A percentile compares a stretch with the other conserved stretches of the same genome.
These are phyloP conservation scores for Aschersonia sp. DNA, from an alignment of 2,329 filamentous ascomycete species.

Conservation along the genomic window DNA sequence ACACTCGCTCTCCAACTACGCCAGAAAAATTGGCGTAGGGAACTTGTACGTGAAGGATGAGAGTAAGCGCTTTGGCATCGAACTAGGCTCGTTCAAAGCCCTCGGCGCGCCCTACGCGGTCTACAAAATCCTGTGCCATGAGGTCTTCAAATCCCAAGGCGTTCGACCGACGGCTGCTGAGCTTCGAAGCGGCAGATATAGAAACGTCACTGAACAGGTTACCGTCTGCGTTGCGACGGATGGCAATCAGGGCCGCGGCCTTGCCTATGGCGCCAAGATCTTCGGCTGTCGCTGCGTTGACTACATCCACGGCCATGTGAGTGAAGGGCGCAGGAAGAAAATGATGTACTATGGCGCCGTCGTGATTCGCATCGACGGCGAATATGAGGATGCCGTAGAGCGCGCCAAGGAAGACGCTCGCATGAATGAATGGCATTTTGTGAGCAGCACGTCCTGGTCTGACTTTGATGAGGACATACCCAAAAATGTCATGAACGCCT, in stretches of 20 bases:
- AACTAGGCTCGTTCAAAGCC: slow-evolving; percentile 6
- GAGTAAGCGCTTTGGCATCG: slow-evolving; percentile 5
- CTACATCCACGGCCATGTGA: slow-evolving; percentile 7
- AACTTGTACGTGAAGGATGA: slow-evolving; percentile 6
- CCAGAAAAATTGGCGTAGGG: slow-evolving; percentile 3
- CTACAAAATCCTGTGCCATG: slow-evolving; percentile 4
- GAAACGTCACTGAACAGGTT: slow-evolving; percentile 2
- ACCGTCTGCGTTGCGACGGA: slow-evolving; percentile 8
- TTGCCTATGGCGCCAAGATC: slow-evolving; percentile 5
- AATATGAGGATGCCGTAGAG: slow-evolving; percentile 4
- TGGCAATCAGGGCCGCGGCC: slow-evolving; percentile 6
- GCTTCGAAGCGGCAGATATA: slow-evolving; percentile 4
- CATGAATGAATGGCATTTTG: slow-evolving; percentile 7
- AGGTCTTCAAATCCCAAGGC: slow-evolving; percentile 1
- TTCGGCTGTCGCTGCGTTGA: slow-evolving; percentile 7
- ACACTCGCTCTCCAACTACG: slow-evolving; percentile 2
- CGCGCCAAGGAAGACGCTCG: slow-evolving; percentile 6
- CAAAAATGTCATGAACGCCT: slow-evolving; percentile 7
- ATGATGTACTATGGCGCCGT: slow-evolving; percentile 6
- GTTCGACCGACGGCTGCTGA: slow-evolving; percentile 2
- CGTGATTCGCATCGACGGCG: slow-evolving; percentile 6
- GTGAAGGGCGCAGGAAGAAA: background rate
- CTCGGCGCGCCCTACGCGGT: slow-evolving; percentile 7
- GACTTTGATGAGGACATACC: slow-evolving; percentile 5
- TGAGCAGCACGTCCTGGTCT: slow-evolving; percentile 6